Evolutionary conservation across 371 early-diverging fungal genomes (phyloP).

Genomic region (Mucor piriformis): DNA sequence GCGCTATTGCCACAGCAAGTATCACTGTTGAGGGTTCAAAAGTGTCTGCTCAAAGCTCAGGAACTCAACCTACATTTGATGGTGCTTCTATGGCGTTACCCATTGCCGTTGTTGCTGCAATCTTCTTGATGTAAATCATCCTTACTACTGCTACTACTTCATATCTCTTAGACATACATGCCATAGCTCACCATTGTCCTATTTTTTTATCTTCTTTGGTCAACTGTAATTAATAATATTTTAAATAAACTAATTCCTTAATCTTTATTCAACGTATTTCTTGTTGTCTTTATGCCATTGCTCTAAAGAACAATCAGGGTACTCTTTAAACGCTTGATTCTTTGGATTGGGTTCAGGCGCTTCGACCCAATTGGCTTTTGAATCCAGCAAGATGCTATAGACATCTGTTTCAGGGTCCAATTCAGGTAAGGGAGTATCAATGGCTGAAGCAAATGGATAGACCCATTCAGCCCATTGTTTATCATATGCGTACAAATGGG

Average conservation of each 20-base stretch:
- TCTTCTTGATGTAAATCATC: not conserved
- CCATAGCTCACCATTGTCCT: not conserved
- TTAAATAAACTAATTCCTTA: not conserved
- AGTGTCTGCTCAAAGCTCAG: not conserved
- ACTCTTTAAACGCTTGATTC: conserved; percentile 32
- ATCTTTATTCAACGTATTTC: conserved; percentile 3
- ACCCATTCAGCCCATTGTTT: conserved; percentile 32
- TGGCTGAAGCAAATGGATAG: conserved; percentile 50
- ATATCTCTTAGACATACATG: not conserved
- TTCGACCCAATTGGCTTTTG: conserved; percentile 43
- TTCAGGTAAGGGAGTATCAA: conserved; percentile 41
- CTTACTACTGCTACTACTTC: not conserved
- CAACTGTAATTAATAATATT: not conserved
- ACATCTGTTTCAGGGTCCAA: conserved; percentile 19
- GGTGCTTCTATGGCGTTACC: not conserved
- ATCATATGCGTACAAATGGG: conserved; percentile 45
- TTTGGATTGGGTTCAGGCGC: conserved; percentile 17
- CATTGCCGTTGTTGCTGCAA: not conserved
- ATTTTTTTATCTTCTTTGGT: too few species aligned
- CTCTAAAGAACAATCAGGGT: conserved; percentile 46
- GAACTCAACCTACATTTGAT: not conserved
- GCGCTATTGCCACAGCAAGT: not conserved
- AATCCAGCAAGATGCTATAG: conserved; percentile 40
- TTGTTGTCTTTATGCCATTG: conserved; percentile 45
- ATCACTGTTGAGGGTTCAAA: not conserved